These are phyloP conservation scores for Leptographium flavum DNA, from an alignment of 2,329 filamentous ascomycete genomes.

Conservation along the genomic window DNA sequence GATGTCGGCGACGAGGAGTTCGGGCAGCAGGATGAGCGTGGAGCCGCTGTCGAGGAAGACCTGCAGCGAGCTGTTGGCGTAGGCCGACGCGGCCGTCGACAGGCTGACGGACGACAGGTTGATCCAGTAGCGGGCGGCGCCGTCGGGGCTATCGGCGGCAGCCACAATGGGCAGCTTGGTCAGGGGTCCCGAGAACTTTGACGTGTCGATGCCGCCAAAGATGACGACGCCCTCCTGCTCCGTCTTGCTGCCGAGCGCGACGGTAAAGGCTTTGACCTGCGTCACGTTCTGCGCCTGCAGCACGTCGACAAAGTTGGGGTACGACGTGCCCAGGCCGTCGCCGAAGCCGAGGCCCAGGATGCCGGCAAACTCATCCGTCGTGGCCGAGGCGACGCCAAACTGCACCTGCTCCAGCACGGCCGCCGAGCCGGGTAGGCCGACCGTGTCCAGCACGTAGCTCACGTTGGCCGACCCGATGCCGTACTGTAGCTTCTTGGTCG, in stretches of 20 bases:
- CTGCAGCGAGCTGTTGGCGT: constrained; percentile 26
- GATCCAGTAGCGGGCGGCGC: constrained; percentile 37
- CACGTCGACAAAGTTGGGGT: constrained; percentile 38
- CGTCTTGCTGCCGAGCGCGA: constrained; percentile 49
- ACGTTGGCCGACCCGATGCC: constrained; percentile 37
- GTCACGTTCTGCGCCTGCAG: constrained; percentile 37
- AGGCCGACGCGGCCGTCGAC: constrained; percentile 20
- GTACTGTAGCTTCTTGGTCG: constrained; percentile 29
- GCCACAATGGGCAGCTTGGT: constrained; percentile 46
- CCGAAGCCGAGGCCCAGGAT: constrained; percentile 68
- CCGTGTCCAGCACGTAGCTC: constrained; percentile 32
- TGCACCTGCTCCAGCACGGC: constrained; percentile 36
- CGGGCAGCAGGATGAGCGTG: constrained; percentile 52
- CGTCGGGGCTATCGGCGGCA: constrained; percentile 37
- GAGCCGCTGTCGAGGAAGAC: constrained; percentile 61
- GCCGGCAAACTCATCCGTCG: constrained; percentile 32
- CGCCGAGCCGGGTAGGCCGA: constrained; percentile 26
- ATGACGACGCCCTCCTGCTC: constrained; percentile 48
- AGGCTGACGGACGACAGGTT: constrained; percentile 29
- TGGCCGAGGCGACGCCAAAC: constrained; percentile 48
- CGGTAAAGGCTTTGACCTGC: constrained; percentile 46
- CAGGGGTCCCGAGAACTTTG: constrained; percentile 47
- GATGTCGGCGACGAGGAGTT: constrained; percentile 34
- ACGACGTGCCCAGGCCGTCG: constrained; percentile 27
- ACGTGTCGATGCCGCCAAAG: constrained; percentile 53